phyloP scores from a whole-genome alignment of 768 basidiomycete genomes.

The Polyporus arcularius region DNA sequence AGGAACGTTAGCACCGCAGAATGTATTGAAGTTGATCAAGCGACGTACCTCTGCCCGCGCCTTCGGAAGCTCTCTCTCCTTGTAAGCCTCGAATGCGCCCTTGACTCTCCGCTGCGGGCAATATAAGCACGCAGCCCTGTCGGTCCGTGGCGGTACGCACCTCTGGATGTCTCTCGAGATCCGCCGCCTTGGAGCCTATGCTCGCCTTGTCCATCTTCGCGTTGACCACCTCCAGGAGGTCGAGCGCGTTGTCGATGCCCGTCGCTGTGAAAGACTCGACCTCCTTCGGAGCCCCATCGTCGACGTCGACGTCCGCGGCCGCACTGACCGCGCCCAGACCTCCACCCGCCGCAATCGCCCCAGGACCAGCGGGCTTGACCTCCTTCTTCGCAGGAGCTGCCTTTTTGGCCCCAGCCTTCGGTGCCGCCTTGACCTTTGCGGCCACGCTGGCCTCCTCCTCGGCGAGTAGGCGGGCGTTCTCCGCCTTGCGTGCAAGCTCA shows the following conservation, averaged over 20 bases:
- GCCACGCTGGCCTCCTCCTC: slow-evolving; percentile 75
- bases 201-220: slow-evolving; percentile 94
- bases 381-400: slow-evolving; percentile 41
- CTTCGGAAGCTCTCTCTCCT: slow-evolving; percentile 84
- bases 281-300: slow-evolving; percentile 38
- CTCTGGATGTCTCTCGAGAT: slow-evolving; percentile 91
- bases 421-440: slow-evolving; percentile 59
- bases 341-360: slow-evolving; percentile 79
- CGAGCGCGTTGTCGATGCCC: slow-evolving; percentile 88
- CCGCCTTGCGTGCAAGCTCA: slow-evolving; percentile 83
- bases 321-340: slow-evolving; percentile 32
- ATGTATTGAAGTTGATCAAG: no score
- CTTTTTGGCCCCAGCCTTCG: slow-evolving; percentile 67
- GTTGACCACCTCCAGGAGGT: slow-evolving; percentile 85
- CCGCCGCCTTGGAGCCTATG: slow-evolving; percentile 82
- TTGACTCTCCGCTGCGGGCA: slow-evolving; percentile 82
- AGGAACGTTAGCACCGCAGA: not conserved
- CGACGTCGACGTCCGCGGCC: slow-evolving; percentile 27
- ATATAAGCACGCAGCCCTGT: not conserved
- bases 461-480: slow-evolving; percentile 82
- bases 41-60: slow-evolving; percentile 65
- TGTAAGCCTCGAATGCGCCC: slow-evolving; percentile 90
- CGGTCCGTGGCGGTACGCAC: slow-evolving; percentile 43
- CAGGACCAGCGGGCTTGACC: slow-evolving; percentile 72
- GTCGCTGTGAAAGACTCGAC: slow-evolving; percentile 78